These are phyloP conservation scores for Penicillium sp. DNA, from an alignment of 2,329 filamentous ascomycete genomes.

Conservation along the genomic window DNA sequence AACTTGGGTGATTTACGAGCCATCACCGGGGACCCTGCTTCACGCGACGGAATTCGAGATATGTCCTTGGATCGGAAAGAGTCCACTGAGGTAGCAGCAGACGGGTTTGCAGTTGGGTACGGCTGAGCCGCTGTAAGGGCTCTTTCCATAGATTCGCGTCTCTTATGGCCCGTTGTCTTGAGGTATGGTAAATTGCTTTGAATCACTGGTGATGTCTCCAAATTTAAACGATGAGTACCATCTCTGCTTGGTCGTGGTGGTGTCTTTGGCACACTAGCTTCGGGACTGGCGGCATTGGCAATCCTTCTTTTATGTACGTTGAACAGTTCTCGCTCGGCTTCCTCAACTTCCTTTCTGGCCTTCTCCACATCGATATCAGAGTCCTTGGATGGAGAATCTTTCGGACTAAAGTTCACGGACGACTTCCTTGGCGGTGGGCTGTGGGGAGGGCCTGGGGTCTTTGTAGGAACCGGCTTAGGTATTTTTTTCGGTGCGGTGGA, in stretches of 20 bases:
- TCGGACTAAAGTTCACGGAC: slow-evolving; percentile 56
- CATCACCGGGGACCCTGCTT: slow-evolving; percentile 31
- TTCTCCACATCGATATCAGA: slow-evolving; percentile 22
- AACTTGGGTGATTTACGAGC: slow-evolving; percentile 34
- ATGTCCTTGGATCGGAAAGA: slow-evolving; percentile 37
- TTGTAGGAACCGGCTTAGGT: background rate
- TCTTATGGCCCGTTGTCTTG: slow-evolving; percentile 51
- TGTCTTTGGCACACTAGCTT: slow-evolving; percentile 38
- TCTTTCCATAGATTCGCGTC: slow-evolving; percentile 52
- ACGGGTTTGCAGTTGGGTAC: slow-evolving; percentile 31
- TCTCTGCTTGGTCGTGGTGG: slow-evolving; percentile 68
- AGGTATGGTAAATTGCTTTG: slow-evolving; percentile 57
- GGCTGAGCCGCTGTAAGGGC: slow-evolving; percentile 34
- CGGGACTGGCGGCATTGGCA: slow-evolving; percentile 28
- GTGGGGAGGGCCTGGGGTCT: slow-evolving; percentile 43
- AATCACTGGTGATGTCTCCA: slow-evolving; percentile 55
- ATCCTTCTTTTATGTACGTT: slow-evolving; percentile 19
- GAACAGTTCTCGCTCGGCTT: slow-evolving; percentile 22
- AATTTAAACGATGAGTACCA: slow-evolving; percentile 63
- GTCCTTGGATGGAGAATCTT: slow-evolving; percentile 22
- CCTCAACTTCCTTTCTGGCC: slow-evolving; percentile 36
- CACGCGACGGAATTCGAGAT: slow-evolving; percentile 35
- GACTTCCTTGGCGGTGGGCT: slow-evolving; percentile 65
- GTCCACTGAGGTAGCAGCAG: slow-evolving; percentile 38
- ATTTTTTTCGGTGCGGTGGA: background rate